Evolutionary conservation across 2,329 filamentous ascomycete species (phyloP).

Genomic region (Aureobasidium melanogenum): DNA sequence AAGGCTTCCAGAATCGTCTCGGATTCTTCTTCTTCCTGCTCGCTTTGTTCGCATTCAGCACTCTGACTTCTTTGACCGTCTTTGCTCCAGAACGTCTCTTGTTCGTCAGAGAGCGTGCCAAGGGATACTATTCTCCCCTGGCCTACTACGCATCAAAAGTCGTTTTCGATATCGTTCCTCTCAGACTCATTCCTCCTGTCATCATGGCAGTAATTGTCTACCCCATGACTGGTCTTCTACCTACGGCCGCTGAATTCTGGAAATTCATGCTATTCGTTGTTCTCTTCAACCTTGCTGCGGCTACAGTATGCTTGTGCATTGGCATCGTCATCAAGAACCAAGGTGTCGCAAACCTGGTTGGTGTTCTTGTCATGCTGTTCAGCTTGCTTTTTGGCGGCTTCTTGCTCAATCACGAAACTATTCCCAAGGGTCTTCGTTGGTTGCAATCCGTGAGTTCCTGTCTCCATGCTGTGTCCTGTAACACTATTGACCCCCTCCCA

Average conservation of each 20-base stretch:
- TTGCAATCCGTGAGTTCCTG: slow-evolving; percentile 60
- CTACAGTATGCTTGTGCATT: slow-evolving; percentile 89
- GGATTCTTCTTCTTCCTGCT: slow-evolving; percentile 97
- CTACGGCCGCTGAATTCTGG: slow-evolving; percentile 74
- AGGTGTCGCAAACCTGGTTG: slow-evolving; percentile 86
- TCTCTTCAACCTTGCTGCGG: slow-evolving; percentile 90
- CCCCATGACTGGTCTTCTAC: slow-evolving; percentile 89
- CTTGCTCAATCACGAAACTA: slow-evolving; percentile 87
- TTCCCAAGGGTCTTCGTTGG: slow-evolving; percentile 78
- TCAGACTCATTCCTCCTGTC: slow-evolving; percentile 89
- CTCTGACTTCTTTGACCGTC: slow-evolving; percentile 83
- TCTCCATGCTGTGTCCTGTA: background rate
- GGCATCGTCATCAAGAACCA: slow-evolving; percentile 89
- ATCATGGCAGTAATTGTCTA: slow-evolving; percentile 95
- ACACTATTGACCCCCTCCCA: slow-evolving; percentile 22
- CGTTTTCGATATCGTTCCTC: slow-evolving; percentile 92
- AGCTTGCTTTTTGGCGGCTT: slow-evolving; percentile 90
- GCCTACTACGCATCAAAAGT: slow-evolving; percentile 95
- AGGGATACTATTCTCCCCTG: slow-evolving; percentile 89
- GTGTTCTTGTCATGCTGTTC: slow-evolving; percentile 95
- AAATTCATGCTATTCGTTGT: slow-evolving; percentile 88
- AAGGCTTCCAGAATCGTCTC: slow-evolving; percentile 93
- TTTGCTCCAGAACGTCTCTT: slow-evolving; percentile 85
- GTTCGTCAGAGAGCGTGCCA: slow-evolving; percentile 88
- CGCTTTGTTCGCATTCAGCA: slow-evolving; percentile 93